A percentile compares a stretch with the other conserved stretches of the same genome.
These are phyloP conservation scores for Suillus ampliporus DNA, from an alignment of 768 basidiomycete species.

Conservation along the genomic window DNA sequence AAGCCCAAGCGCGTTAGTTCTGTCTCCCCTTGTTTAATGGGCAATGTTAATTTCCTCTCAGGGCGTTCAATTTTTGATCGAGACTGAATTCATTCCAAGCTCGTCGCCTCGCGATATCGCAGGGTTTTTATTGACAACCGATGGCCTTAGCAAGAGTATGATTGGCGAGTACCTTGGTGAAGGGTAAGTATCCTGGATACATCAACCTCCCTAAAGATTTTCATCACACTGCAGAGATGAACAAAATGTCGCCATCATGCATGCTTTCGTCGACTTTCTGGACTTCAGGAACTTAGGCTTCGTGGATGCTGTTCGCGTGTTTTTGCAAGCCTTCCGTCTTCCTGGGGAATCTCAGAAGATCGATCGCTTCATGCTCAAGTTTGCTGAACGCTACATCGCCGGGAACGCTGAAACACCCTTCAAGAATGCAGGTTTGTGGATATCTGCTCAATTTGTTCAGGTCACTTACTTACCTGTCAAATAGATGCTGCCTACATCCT, in stretches of 20 bases:
- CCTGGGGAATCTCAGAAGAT: slow-evolving; percentile 99
- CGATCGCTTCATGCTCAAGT: slow-evolving; percentile 98
- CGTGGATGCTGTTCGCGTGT: slow-evolving; percentile 87
- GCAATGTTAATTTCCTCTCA: slow-evolving; percentile 34
- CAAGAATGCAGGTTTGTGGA: slow-evolving; percentile 84
- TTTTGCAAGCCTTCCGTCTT: slow-evolving; percentile 94
- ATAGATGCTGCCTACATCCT: slow-evolving; percentile 93
- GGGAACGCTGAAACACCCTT: slow-evolving; percentile 86
- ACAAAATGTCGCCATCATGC: slow-evolving; percentile 91
- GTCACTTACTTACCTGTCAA: slow-evolving; percentile 6
- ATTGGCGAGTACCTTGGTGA: slow-evolving; percentile 99
- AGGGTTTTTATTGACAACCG: slow-evolving; percentile 81
- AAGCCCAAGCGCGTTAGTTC: slow-evolving; percentile 90
- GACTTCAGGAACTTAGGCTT: slow-evolving; percentile 85
- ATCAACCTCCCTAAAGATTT: not conserved
- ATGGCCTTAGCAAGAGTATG: slow-evolving; percentile 93
- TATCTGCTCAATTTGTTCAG: slow-evolving; percentile 13
- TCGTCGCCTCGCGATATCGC: slow-evolving; percentile 80
- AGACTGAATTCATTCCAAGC: slow-evolving; percentile 84
- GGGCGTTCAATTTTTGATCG: slow-evolving; percentile 90
- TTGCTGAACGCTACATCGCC: slow-evolving; percentile 94
- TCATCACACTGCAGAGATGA: slow-evolving; percentile 66
- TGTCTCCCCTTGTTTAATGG: slow-evolving; percentile 6
- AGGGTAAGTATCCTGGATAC: slow-evolving; percentile 62
- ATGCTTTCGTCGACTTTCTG: slow-evolving; percentile 93